Percentiles rank a stretch among this genome's conserved stretches.
Conservation (phyloP, 805 yeast genomes). For the Candida boleticola region DNA sequence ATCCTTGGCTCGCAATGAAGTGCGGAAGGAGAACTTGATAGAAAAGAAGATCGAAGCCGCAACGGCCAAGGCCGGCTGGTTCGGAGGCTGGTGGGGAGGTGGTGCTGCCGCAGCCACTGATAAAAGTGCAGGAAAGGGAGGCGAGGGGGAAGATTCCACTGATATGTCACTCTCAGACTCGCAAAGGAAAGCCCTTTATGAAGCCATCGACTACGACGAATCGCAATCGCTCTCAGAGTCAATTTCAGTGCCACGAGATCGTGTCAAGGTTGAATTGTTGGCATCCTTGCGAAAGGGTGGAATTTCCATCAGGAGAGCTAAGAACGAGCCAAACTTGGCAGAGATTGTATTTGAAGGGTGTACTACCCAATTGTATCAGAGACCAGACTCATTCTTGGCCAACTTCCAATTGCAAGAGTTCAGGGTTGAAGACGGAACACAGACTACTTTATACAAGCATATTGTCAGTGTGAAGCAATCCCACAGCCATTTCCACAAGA, state of each 20-base stretch:
- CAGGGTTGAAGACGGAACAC: slow-evolving; percentile 83
- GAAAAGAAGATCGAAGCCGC: slow-evolving; percentile 8
- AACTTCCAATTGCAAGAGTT: slow-evolving; percentile 78
- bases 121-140: slow-evolving; percentile 8
- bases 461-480: slow-evolving; percentile 79
- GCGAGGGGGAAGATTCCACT: slow-evolving; percentile 32
- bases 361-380: slow-evolving; percentile 64
- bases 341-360: slow-evolving; percentile 84
- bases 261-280: slow-evolving; percentile 63
- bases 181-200: slow-evolving; percentile 84
- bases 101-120: slow-evolving; percentile 14
- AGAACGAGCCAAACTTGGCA: slow-evolving; percentile 53
- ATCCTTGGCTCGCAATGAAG: slow-evolving; percentile 68
- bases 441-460: slow-evolving; percentile 75
- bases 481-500: slow-evolving; percentile 36
- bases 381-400: slow-evolving; percentile 74
- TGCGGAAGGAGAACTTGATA: slow-evolving; percentile 51
- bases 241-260: slow-evolving; percentile 68
- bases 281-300: slow-evolving; percentile 78
- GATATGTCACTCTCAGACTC: slow-evolving; percentile 63
- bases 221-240: slow-evolving; percentile 47
- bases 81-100: slow-evolving; percentile 67
- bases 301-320: slow-evolving; percentile 51
- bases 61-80: slow-evolving; percentile 53
- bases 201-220: slow-evolving; percentile 90